Base-by-base conservation (phyloP, 1,284 basidiomycete species). In the Grifola frondosa region DNA sequence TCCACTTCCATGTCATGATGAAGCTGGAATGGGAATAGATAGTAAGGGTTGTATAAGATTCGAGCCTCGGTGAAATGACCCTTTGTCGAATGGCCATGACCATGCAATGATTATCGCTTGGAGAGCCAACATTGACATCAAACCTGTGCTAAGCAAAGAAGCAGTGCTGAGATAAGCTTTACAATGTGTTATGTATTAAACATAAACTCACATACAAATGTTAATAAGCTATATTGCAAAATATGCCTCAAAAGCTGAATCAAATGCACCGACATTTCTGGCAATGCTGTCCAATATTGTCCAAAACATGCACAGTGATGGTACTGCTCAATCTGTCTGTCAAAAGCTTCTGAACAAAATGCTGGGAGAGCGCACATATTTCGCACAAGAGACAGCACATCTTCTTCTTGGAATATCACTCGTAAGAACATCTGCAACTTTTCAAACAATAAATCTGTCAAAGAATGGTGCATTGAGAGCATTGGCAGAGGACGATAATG, bases 271-370 rank as follows among this genome's bases (percentile, higher is more conserved):
- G 8, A 17, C 23, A 16, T 38, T 38, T n/a, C 37, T 19, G 10
- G 37, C 24, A 4, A 6, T 38, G 26, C 37, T 38, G 5, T 6
- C 37, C 3, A 17, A n/a, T n/a, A 15, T 30, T 19, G 26, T 38
- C 3, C 9, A 38, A 26, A 23, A 38, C 19, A 15, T 25, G 3
- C 15, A 28, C 12, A 21, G 23, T 16, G 5, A 17, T 7, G 13
- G 11, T 8, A 20, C 25, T 12, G 37, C 17, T 20, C 37, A 38
- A n/a, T 26, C 17, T 13, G 24, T 26, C 12, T 38, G 37, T n/a
- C 37, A 53, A 31, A 57, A 57, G 32, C 34, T 57, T 6, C 44
- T 57, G 6, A 54, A 56, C 41, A 56, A 56, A 32, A 53, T 56
- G 54, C 44, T 54, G 3, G 49, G 46, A 4, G 52, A 56, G 30